phyloP scores from a whole-genome alignment of 108 stramenopile species.

The Cyclotella choctawhatcheeana region DNA sequence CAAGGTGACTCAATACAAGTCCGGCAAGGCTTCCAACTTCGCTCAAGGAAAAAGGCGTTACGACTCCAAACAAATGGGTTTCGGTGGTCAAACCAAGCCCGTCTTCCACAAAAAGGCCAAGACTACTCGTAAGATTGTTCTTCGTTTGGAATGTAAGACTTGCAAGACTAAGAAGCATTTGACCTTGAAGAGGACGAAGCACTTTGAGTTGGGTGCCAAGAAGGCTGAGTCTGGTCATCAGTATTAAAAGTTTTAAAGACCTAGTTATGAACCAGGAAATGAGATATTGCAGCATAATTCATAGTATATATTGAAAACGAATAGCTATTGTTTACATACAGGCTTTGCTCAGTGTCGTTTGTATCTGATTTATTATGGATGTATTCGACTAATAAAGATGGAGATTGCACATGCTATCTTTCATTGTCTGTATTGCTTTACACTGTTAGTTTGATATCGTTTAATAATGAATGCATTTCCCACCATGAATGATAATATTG shows the following conservation, averaged over 20 bases:
- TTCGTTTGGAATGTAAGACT: constrained; percentile 99
- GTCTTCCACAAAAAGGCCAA: constrained; percentile 99
- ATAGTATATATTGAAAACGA: neutral
- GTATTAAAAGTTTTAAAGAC: constrained; percentile 70
- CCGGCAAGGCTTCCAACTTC: constrained; percentile 99
- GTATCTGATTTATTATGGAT: too few relatives aligned
- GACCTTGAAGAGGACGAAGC: constrained; percentile 98
- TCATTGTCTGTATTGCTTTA: too few relatives aligned
- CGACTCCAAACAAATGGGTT: constrained; percentile 99
- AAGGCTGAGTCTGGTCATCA: constrained; percentile 95
- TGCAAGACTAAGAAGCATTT: constrained; percentile 99
- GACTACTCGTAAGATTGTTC: constrained; percentile 99
- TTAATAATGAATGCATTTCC: too few relatives aligned
- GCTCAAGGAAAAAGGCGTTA: constrained; percentile 99
- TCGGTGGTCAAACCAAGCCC: constrained; percentile 99
- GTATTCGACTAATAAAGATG: too few relatives aligned
- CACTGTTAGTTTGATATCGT: too few relatives aligned
- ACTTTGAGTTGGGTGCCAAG: constrained; percentile 99
- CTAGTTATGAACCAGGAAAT: neutral
- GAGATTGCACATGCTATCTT: neutral
- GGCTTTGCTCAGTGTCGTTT: too few relatives aligned
- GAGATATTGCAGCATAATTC: neutral
- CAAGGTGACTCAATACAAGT: constrained; percentile 99
- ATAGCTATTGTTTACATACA: too few relatives aligned
- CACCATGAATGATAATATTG: too few relatives aligned